Percentiles rank a stretch among this genome's conserved stretches.
Evolutionary conservation across 768 basidiomycete species (phyloP).

Genomic region (Myochromella boudieri): DNA sequence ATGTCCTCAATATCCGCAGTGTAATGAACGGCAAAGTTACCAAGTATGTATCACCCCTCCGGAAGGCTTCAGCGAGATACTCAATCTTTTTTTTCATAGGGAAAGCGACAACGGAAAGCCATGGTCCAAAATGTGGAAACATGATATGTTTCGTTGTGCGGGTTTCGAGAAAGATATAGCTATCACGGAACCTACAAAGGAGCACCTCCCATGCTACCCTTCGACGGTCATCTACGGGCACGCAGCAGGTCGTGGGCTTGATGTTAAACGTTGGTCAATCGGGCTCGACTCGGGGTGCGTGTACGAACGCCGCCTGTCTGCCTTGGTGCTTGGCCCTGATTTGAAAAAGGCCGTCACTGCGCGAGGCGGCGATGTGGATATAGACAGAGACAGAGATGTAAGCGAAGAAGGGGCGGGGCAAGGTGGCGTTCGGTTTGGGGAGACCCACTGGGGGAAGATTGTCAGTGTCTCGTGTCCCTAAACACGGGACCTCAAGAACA

Average conservation of each 20-base stretch:
- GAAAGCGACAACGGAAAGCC: slow-evolving; percentile 56
- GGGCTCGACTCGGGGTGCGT: slow-evolving; percentile 89
- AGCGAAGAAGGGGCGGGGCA: slow-evolving; percentile 22
- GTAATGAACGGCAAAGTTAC: slow-evolving; percentile 45
- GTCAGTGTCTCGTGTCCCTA: slow-evolving; percentile 48
- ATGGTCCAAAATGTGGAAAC: slow-evolving; percentile 79
- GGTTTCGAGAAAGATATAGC: slow-evolving; percentile 39
- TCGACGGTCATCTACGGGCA: slow-evolving; percentile 88
- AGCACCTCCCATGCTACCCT: slow-evolving; percentile 61
- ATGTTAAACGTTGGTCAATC: slow-evolving; percentile 79
- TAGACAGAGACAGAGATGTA: slow-evolving; percentile 9
- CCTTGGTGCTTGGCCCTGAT: slow-evolving; percentile 54
- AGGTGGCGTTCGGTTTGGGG: slow-evolving; percentile 52
- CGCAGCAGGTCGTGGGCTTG: slow-evolving; percentile 74
- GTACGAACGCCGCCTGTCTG: slow-evolving; percentile 63
- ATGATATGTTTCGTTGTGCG: slow-evolving; percentile 55
- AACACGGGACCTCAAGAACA: too few relatives aligned
- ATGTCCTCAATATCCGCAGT: slow-evolving; percentile 69
- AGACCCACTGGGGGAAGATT: slow-evolving; percentile 47
- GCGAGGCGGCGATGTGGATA: slow-evolving; percentile 19
- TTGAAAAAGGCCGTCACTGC: slow-evolving; percentile 1
- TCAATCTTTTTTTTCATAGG: slow-evolving; percentile 10
- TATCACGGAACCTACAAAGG: slow-evolving; percentile 19
- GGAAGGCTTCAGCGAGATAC: background rate
- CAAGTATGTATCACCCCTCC: slow-evolving; percentile 30